A percentile compares a stretch with the other conserved stretches of the same genome.
These are phyloP conservation scores for Sporisorium scitamineum DNA, from an alignment of 1,284 basidiomycete genomes.

Conservation along the genomic window DNA sequence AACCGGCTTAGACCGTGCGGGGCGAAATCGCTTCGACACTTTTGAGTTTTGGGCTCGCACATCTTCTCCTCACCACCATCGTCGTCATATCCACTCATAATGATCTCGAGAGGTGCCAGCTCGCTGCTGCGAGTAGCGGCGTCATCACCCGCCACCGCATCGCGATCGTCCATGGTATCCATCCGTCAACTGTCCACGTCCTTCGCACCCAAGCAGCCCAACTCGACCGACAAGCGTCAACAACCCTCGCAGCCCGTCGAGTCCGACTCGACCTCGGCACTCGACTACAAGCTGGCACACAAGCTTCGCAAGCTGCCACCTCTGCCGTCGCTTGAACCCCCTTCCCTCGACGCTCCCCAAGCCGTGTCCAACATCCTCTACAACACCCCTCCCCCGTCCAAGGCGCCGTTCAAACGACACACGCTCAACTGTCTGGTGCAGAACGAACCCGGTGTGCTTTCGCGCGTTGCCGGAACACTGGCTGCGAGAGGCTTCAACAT, in stretches of 20 bases:
- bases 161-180: conserved; percentile 18
- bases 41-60: neutral
- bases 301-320: conserved; percentile 67
- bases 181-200: conserved; percentile 16
- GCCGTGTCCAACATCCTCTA: conserved; percentile 70
- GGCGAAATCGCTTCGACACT: conserved; percentile 5
- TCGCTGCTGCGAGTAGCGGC: conserved; percentile 38
- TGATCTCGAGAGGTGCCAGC: conserved; percentile 42
- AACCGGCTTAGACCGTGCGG: conserved; percentile 7
- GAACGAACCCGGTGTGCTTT: conserved; percentile 98
- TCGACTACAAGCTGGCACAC: conserved; percentile 89
- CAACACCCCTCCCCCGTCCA: conserved; percentile 91
- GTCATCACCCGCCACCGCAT: neutral
- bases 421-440: conserved; percentile 98
- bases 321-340: conserved; percentile 65
- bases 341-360: conserved; percentile 64
- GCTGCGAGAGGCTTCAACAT: conserved; percentile 98
- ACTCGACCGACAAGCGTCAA: conserved; percentile 40
- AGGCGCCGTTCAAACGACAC: conserved; percentile 97
- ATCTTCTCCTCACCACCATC: conserved; percentile 6
- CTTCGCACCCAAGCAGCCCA: conserved; percentile 14
- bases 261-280: conserved; percentile 78
- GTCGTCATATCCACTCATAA: conserved; percentile 19
- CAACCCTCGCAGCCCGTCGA: conserved; percentile 31
- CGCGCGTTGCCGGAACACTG: conserved; percentile 95